Conservation (phyloP, 495 filamentous ascomycete genomes). For the Podospora pseudopauciseta region DNA sequence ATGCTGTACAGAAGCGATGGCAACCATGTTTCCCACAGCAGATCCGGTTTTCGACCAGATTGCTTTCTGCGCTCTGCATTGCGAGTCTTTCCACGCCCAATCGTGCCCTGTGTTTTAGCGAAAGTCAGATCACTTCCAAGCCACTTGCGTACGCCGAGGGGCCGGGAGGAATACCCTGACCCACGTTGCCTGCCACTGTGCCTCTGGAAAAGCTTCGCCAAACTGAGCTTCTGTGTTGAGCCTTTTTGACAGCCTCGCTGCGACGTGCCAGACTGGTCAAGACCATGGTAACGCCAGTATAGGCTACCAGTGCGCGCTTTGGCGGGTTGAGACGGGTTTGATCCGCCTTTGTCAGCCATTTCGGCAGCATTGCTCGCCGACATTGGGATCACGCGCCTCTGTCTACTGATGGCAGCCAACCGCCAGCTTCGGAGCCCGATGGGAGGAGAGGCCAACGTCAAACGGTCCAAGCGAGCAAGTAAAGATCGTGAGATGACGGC, state of each 20-base stretch:
- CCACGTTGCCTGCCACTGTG: not conserved
- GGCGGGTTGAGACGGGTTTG: not conserved
- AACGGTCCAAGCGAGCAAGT: not conserved
- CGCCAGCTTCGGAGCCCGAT: not conserved
- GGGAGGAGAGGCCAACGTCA: not conserved
- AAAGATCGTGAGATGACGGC: not conserved
- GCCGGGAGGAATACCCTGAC: not conserved
- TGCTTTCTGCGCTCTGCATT: not conserved
- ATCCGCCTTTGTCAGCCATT: not conserved
- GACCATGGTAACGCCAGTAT: not conserved
- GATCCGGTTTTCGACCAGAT: not conserved
- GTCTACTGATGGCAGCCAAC: not conserved
- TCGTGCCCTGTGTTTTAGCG: not conserved
- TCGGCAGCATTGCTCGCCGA: not conserved
- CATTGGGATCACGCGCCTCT: not conserved
- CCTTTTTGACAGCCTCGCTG: not conserved
- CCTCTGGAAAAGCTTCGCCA: not conserved
- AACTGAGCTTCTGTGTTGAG: not conserved
- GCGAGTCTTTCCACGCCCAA: not conserved
- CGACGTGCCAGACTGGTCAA: not conserved
- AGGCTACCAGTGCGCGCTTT: not conserved
- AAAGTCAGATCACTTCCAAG: not conserved
- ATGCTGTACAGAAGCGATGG: not conserved
- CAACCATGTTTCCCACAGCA: not conserved
- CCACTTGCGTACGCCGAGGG: conserved; percentile 6